A percentile compares a stretch with the other conserved stretches of the same genome.
Conservation (phyloP, 2,329 filamentous ascomycete species). For the Venturia aucupariae region DNA sequence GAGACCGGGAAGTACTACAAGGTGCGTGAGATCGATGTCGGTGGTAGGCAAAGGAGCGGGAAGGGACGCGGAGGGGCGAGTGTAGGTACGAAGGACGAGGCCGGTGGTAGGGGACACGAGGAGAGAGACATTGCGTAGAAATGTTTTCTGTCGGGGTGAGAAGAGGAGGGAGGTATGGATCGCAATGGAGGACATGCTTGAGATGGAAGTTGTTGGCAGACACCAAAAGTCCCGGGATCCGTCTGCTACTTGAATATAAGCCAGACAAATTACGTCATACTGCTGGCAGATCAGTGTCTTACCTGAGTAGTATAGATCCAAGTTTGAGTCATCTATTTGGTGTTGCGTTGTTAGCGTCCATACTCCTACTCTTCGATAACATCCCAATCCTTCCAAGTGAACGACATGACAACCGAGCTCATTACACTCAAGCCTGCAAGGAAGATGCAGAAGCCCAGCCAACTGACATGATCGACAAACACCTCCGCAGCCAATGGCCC, state of each 20-base stretch:
- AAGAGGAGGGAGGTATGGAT: not conserved
- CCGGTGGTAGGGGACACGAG: not conserved
- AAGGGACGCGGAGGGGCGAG: not conserved
- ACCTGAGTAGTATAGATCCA: not conserved
- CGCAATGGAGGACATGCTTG: not conserved
- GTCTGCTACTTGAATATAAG: not conserved
- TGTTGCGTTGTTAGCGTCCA: not conserved
- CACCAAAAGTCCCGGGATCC: too few relatives aligned
- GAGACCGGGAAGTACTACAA: not conserved
- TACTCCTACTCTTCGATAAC: not conserved
- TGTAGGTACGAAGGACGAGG: not conserved
- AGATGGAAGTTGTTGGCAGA: too few relatives aligned
- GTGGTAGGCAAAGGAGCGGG: not conserved
- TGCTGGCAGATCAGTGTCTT: not conserved
- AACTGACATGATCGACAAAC: not conserved
- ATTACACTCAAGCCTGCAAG: not conserved
- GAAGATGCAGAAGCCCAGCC: not conserved
- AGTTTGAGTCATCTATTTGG: too few relatives aligned
- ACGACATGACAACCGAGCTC: not conserved
- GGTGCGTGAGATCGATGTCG: not conserved
- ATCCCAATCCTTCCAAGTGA: not conserved
- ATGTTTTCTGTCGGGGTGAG: not conserved
- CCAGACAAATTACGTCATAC: not conserved
- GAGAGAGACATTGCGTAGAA: not conserved
- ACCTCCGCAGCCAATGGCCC: not conserved